Percentiles rank a stretch among this genome's conserved stretches.
Conservation (phyloP, 768 basidiomycete species). For the Termitomyces sp. region DNA sequence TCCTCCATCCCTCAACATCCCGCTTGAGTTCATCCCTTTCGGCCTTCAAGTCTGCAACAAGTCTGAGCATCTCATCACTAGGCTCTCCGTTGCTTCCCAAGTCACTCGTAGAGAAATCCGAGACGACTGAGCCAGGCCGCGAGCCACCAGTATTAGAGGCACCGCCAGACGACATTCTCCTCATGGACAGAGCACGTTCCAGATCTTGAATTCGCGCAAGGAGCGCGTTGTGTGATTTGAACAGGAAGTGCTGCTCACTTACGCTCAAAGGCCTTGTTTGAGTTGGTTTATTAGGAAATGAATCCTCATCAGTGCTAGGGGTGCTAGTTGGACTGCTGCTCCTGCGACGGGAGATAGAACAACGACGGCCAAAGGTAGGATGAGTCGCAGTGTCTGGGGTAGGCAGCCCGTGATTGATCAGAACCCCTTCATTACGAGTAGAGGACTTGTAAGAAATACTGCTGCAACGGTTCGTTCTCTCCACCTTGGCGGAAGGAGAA, state of each 20-base stretch:
- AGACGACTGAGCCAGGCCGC: constrained; percentile 45
- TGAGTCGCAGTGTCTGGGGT: constrained; percentile 74
- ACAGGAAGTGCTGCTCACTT: constrained; percentile 81
- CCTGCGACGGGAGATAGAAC: constrained; percentile 28
- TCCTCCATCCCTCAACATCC: constrained; percentile 86
- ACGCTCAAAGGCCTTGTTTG: constrained; percentile 51
- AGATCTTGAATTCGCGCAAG: constrained; percentile 78
- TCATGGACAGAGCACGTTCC: constrained; percentile 58
- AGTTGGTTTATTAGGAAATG: constrained; percentile 33
- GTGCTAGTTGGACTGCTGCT: constrained; percentile 22
- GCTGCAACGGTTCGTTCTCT: constrained; percentile 44
- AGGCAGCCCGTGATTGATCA: constrained; percentile 42
- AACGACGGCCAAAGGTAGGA: constrained; percentile 35
- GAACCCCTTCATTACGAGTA: constrained; percentile 31
- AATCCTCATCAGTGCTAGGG: constrained; percentile 32
- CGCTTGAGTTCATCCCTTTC: constrained; percentile 87
- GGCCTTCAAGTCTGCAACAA: constrained; percentile 73
- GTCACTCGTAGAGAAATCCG: constrained; percentile 32
- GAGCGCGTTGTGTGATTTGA: constrained; percentile 78
- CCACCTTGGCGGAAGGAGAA: constrained; percentile 20
- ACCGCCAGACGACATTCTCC: constrained; percentile 28
- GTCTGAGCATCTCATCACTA: constrained; percentile 71
- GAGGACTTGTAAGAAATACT: constrained; percentile 74
- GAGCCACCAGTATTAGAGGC: constrained; percentile 34
- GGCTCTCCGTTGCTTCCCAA: constrained; percentile 36